phyloP scores from a whole-genome alignment of 768 basidiomycete genomes.

The Lactifluus piperatus region DNA sequence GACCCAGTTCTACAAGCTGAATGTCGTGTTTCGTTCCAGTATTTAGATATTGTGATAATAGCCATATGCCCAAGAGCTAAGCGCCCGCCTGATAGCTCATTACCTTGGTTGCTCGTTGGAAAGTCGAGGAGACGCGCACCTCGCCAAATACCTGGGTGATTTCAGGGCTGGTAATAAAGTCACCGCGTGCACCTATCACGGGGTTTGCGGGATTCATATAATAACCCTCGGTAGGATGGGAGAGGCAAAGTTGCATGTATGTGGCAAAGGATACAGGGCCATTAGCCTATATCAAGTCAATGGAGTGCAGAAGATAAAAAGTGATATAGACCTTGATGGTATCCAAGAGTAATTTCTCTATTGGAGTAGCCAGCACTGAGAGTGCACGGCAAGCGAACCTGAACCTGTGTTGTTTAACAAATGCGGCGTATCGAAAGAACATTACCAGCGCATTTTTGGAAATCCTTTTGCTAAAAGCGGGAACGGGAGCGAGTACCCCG shows the following conservation, averaged over 20 bases:
- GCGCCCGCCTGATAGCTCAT: slow-evolving; percentile 30
- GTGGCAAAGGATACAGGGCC: slow-evolving; percentile 83
- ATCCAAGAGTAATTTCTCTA: slow-evolving; percentile 63
- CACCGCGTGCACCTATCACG: slow-evolving; percentile 81
- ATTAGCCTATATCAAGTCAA: slow-evolving; percentile 45
- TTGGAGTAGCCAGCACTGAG: background rate
- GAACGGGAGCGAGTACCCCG: too few species aligned
- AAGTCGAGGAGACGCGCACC: slow-evolving; percentile 38
- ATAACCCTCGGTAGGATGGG: slow-evolving; percentile 87
- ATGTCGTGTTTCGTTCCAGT: slow-evolving; percentile 41
- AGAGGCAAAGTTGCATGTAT: slow-evolving; percentile 88
- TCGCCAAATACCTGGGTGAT: slow-evolving; percentile 96
- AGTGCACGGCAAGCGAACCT: background rate
- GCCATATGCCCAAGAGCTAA: slow-evolving; percentile 85
- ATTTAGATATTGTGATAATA: slow-evolving; percentile 64
- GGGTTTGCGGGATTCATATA: slow-evolving; percentile 69
- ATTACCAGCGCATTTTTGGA: too few species aligned
- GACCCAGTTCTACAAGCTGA: slow-evolving; percentile 85
- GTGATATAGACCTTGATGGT: slow-evolving; percentile 54
- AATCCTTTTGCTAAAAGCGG: too few species aligned
- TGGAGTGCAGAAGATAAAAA: background rate
- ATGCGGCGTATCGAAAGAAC: too few species aligned
- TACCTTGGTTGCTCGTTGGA: slow-evolving; percentile 25
- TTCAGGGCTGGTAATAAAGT: slow-evolving; percentile 96
- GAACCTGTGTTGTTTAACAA: too few species aligned